Conservation (phyloP, 495 filamentous ascomycete genomes). For the Baudoinia panamericana region DNA sequence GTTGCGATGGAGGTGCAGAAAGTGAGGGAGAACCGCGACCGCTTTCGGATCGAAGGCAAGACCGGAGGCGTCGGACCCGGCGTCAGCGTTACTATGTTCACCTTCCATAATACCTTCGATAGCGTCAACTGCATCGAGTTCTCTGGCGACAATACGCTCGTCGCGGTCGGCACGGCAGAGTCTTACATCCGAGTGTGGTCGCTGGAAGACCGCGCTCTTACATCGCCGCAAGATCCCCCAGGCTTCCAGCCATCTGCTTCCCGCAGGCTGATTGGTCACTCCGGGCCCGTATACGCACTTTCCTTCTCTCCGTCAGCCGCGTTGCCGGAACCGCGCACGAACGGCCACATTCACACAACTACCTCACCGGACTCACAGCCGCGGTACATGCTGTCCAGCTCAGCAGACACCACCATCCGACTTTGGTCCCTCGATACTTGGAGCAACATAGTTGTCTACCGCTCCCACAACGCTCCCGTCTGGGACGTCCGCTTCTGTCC, state of each 20-base stretch:
- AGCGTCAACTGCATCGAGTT: slow-evolving; percentile 89
- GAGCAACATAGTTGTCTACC: slow-evolving; percentile 84
- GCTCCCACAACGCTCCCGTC: slow-evolving; percentile 74
- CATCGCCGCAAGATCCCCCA: slow-evolving; percentile 32
- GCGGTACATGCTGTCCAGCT: slow-evolving; percentile 68
- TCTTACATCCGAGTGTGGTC: slow-evolving; percentile 93
- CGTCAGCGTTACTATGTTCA: slow-evolving; percentile 86
- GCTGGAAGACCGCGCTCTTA: slow-evolving; percentile 60
- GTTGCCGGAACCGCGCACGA: slow-evolving; percentile 35
- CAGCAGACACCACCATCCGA: slow-evolving; percentile 72
- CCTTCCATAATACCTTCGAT: slow-evolving; percentile 90
- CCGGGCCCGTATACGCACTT: slow-evolving; percentile 76
- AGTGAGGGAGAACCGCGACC: slow-evolving; percentile 83
- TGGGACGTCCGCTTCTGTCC: slow-evolving; percentile 87
- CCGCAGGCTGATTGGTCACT: slow-evolving; percentile 81
- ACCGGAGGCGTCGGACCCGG: slow-evolving; percentile 69
- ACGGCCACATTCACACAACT: slow-evolving; percentile 43
- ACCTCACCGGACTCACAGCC: slow-evolving; percentile 17
- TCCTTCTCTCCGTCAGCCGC: slow-evolving; percentile 70
- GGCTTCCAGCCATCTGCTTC: slow-evolving; percentile 44
- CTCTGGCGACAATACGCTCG: slow-evolving; percentile 71
- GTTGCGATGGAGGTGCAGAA: slow-evolving; percentile 88
- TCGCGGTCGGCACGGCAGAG: slow-evolving; percentile 76
- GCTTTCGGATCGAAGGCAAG: slow-evolving; percentile 67
- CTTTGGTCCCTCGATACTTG: slow-evolving; percentile 88